phyloP scores from a whole-genome alignment of 805 yeast species.

The Yarrowia keelungensis region DNA sequence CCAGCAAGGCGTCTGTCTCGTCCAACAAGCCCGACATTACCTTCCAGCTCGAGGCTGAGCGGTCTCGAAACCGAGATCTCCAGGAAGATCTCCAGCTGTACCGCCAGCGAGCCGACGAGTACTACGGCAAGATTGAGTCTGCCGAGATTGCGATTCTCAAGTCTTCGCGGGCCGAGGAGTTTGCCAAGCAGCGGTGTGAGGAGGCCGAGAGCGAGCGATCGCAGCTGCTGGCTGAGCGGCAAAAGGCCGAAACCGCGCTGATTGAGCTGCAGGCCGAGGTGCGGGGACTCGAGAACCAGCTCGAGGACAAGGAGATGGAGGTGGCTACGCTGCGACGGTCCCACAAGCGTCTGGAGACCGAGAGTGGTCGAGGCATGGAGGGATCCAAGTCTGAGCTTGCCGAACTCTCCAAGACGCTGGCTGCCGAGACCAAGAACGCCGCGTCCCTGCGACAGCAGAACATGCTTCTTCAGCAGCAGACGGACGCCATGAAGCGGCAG shows the following conservation, averaged over 20 bases:
- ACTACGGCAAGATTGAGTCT: slow-evolving; percentile 72
- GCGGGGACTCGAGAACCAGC: slow-evolving; percentile 59
- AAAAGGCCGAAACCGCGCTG: slow-evolving; percentile 59
- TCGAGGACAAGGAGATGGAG: slow-evolving; percentile 65
- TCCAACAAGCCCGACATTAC: slow-evolving; percentile 51
- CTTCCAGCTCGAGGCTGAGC: slow-evolving; percentile 63
- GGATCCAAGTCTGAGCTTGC: slow-evolving; percentile 41
- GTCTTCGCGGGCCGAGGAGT: slow-evolving; percentile 66
- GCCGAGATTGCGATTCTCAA: slow-evolving; percentile 76
- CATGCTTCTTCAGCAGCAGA: slow-evolving; percentile 16
- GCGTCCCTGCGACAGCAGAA: slow-evolving; percentile 13
- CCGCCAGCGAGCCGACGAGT: slow-evolving; percentile 75
- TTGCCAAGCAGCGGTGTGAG: slow-evolving; percentile 59
- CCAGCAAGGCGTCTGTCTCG: slow-evolving; percentile 1
- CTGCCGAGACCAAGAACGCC: slow-evolving; percentile 11
- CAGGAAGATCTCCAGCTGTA: slow-evolving; percentile 64
- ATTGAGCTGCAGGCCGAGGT: slow-evolving; percentile 61
- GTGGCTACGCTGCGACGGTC: slow-evolving; percentile 18
- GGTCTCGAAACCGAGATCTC: slow-evolving; percentile 63
- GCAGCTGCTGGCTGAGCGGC: slow-evolving; percentile 59
- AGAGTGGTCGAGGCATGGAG: slow-evolving; percentile 7
- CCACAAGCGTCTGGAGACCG: slow-evolving; percentile 19
- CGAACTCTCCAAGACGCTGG: slow-evolving; percentile 44
- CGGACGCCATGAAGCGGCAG: slow-evolving; percentile 23
- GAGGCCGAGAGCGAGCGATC: slow-evolving; percentile 59